Conservation (phyloP, 2,329 filamentous ascomycete species). For the Aspergillus hortae region DNA sequence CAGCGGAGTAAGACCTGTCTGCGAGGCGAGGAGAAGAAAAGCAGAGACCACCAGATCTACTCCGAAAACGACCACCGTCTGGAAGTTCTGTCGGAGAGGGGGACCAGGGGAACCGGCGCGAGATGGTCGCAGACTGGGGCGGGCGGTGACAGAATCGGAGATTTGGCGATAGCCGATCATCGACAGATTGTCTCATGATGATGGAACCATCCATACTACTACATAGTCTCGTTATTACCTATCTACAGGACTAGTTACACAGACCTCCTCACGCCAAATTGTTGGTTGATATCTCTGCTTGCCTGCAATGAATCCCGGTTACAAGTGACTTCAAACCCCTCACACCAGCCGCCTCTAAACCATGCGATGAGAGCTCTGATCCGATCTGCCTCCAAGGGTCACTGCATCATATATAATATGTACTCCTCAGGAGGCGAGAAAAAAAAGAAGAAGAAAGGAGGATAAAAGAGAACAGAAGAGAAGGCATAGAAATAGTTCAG, state of each 20-base stretch:
- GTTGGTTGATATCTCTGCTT: too few species aligned
- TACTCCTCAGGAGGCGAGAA: slow-evolving; percentile 15
- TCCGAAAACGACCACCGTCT: neutral
- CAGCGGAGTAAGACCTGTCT: slow-evolving; percentile 8
- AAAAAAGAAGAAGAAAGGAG: slow-evolving; percentile 12
- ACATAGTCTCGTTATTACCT: too few species aligned
- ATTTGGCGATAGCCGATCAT: neutral
- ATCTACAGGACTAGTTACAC: too few species aligned
- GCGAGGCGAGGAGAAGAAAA: neutral
- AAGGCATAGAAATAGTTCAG: slow-evolving; percentile 9
- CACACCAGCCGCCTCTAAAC: slow-evolving; percentile 14
- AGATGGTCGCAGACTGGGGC: slow-evolving; percentile 6
- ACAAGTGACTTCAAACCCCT: slow-evolving; percentile 7
- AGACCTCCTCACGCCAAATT: too few species aligned
- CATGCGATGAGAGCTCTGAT: slow-evolving; percentile 2
- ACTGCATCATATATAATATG: slow-evolving; percentile 11
- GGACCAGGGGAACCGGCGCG: slow-evolving; percentile 6
- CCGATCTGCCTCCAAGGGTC: slow-evolving; percentile 2
- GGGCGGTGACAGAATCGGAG: slow-evolving; percentile 17
- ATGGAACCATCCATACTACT: too few species aligned
- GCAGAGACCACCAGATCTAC: neutral
- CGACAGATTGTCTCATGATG: neutral
- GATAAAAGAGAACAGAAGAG: slow-evolving; percentile 12
- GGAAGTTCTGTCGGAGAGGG: neutral
- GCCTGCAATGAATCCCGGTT: neutral